phyloP scores from a whole-genome alignment of 2,329 filamentous ascomycete genomes.

The Scytalidium sp. region DNA sequence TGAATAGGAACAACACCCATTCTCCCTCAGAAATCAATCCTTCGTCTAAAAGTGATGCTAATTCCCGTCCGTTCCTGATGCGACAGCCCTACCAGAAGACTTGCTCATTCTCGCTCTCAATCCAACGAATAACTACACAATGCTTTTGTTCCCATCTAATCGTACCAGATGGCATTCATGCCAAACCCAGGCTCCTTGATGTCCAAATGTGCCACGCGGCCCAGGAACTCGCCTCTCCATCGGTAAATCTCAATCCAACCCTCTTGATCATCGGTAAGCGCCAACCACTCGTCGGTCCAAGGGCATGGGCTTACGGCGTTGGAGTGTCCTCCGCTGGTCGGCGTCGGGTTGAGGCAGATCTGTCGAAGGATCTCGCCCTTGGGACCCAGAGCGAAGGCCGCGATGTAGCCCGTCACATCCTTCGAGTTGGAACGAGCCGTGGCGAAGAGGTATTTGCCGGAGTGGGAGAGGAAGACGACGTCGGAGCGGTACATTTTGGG shows the following conservation, averaged over 20 bases:
- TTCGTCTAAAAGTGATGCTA: no score
- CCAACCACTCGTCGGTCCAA: constrained; percentile 87
- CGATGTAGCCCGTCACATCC: constrained; percentile 76
- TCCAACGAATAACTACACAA: no score
- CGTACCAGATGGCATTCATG: constrained; percentile 97
- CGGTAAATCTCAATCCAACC: constrained; percentile 86
- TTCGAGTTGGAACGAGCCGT: constrained; percentile 77
- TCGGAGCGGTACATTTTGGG: constrained; percentile 77
- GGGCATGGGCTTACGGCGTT: constrained; percentile 84
- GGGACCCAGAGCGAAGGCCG: constrained; percentile 69
- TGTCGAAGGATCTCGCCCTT: constrained; percentile 73
- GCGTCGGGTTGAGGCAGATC: constrained; percentile 78
- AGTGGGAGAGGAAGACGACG: constrained; percentile 71
- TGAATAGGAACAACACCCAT: no score
- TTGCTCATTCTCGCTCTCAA: no score
- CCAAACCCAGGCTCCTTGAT: constrained; percentile 87
- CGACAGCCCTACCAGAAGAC: no score
- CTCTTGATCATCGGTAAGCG: constrained; percentile 83
- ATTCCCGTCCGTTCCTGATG: no score
- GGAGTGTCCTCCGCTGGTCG: constrained; percentile 82
- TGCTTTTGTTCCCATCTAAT: constrained; percentile 49
- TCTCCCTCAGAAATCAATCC: no score
- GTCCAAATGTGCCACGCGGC: constrained; percentile 71
- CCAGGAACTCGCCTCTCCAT: constrained; percentile 76
- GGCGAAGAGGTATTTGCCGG: constrained; percentile 75